phyloP scores from a whole-genome alignment of 2,329 filamentous ascomycete genomes.

The Calycina marina region DNA sequence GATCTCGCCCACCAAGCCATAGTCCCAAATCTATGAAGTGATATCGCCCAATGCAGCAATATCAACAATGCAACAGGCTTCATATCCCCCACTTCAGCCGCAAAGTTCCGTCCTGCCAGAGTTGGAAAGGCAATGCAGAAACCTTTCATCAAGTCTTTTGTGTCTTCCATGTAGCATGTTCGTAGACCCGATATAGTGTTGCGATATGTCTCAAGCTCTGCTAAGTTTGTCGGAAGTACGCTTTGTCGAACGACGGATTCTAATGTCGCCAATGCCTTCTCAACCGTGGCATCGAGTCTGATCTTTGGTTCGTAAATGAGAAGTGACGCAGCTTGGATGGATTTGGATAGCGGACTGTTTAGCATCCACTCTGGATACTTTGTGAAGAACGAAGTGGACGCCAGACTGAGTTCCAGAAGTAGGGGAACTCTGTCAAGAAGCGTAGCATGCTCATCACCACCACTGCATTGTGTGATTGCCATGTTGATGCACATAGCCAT shows the following conservation, averaged over 20 bases:
- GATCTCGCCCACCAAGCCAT: neutral
- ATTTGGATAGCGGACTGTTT: neutral
- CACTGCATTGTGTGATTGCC: neutral
- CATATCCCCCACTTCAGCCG: neutral
- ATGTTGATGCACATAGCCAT: conserved; percentile 2
- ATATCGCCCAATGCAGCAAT: neutral
- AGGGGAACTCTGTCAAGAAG: neutral
- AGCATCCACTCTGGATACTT: neutral
- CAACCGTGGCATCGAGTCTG: neutral
- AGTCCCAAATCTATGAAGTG: neutral
- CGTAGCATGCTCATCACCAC: neutral
- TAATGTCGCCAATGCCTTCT: neutral
- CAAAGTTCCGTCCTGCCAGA: neutral
- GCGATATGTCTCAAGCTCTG: neutral
- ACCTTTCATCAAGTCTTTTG: neutral
- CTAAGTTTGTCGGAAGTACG: neutral
- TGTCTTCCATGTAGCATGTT: neutral
- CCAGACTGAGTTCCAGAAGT: neutral
- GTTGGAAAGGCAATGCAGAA: neutral
- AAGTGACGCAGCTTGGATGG: neutral
- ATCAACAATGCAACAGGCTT: conserved; percentile 1
- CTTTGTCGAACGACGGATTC: neutral
- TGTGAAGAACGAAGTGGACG: neutral
- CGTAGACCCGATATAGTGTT: neutral
- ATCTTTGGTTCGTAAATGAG: neutral